phyloP scores from a whole-genome alignment of 768 basidiomycete genomes.

The Terana coerulea region DNA sequence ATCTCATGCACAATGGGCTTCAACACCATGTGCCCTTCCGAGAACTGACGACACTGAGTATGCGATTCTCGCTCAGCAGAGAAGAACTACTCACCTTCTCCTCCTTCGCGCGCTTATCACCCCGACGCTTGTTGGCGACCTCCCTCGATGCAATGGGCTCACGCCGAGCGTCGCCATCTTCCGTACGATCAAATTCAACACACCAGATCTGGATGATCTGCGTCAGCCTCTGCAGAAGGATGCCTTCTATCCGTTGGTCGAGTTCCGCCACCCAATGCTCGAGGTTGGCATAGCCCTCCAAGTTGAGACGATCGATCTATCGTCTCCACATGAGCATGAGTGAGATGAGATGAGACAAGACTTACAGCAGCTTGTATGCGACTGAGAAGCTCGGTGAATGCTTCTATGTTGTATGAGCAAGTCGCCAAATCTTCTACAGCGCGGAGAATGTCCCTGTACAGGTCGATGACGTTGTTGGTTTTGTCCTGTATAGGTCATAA shows the following conservation, averaged over 20 bases:
- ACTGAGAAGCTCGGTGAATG: slow-evolving; percentile 73
- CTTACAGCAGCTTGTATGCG: slow-evolving; percentile 83
- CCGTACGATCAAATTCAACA: slow-evolving; percentile 73
- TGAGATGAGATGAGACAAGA: slow-evolving; percentile 7
- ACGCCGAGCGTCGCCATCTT: slow-evolving; percentile 62
- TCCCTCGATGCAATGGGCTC: slow-evolving; percentile 49
- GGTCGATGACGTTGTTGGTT: slow-evolving; percentile 88
- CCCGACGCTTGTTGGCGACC: slow-evolving; percentile 58
- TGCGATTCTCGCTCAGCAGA: not conserved
- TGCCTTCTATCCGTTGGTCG: slow-evolving; percentile 75
- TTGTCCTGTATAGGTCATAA: slow-evolving; percentile 60
- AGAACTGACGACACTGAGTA: slow-evolving; percentile 44
- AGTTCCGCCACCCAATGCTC: slow-evolving; percentile 55
- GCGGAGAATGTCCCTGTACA: slow-evolving; percentile 81
- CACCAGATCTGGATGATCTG: slow-evolving; percentile 88
- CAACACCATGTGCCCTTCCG: slow-evolving; percentile 71
- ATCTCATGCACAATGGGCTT: slow-evolving; percentile 93
- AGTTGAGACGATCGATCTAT: slow-evolving; percentile 88
- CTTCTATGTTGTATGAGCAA: slow-evolving; percentile 80
- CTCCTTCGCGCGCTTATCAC: slow-evolving; percentile 69
- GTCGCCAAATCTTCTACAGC: slow-evolving; percentile 85
- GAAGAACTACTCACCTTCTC: slow-evolving; percentile 56
- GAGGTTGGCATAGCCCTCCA: slow-evolving; percentile 86
- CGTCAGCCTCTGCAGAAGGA: slow-evolving; percentile 69
- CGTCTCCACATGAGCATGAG: not conserved